Evolutionary conservation across 495 filamentous ascomycete species (phyloP), one percentile per base, ranked within the genome.

Genomic region (Xylaria acuta): DNA sequence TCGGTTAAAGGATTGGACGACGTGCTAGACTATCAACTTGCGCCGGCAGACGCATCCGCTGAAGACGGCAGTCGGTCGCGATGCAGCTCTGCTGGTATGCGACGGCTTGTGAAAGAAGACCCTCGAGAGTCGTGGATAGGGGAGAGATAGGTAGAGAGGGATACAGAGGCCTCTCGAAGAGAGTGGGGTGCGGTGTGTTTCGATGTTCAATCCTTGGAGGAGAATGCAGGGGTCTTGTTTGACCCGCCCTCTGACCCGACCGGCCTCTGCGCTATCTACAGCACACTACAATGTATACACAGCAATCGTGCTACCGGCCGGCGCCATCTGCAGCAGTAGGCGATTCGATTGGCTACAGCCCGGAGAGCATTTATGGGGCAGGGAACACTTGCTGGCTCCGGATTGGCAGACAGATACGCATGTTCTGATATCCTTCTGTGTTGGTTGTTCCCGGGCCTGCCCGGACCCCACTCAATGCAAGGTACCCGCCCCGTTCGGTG

Each of bases 11-110:
- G 67, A 69, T 18, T 45, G 67, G 67, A 69, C 67, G 67, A 69
- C 54, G 38, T 43, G 53, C 56, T 60, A 69, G 43, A 34, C 16
- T 30, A 62, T 45, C 66, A 58, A 58, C 45, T 16, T 30, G 14
- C 64, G 30, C 16, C n/a, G 7, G 20, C 18, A 27, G 34, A 38
- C 20, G 36, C 45, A 68, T 68, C 38, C 14, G 66, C 43, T 58
- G 36, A 22, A 36, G 9, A 41, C 18, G 22, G 67, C 67, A 69
- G 54, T 69, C 67, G 20, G 36, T 60, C 38, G 67, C 54, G 27
- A 49, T 47, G 67, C 67, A 69, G 67, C 67, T 34, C 67, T 60
- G 67, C 53, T 60, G 54, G 47, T 59, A 34, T 45, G 49, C 67
- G 53, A 69, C 53, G 25, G 56, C 27, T 43, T 38, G 49, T 38